Evolutionary conservation across 129 eudicot species (phyloP), one percentile per base, ranked within the genome.

Genomic region (Kitagawia praeruptora): DNA sequence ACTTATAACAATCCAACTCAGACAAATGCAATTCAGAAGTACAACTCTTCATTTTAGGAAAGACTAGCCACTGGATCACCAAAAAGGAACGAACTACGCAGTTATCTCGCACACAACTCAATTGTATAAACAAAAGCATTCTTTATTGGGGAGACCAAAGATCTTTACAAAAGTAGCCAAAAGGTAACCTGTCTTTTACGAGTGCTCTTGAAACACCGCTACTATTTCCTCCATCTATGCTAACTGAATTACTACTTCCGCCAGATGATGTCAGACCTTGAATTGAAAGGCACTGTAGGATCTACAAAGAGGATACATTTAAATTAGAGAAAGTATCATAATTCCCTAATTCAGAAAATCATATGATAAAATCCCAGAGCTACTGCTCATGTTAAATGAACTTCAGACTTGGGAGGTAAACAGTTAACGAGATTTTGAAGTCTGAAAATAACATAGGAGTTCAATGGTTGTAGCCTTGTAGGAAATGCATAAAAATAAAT

Each of bases 211-310:
- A 95, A 39, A 84, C 98, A 69, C 98, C 98, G 58, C 98, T 95
- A 47, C 97, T 92, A 81, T 87, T 91, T 81, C 90, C 92, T 69
- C 97, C 98, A 76, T 88, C 98, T 54, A 85, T 88, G 25, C 85
- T 86, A 61, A 85, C 91, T 21, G 93, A 83, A 78, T 74, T 74
- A 74, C 97, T 80, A 75, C 98, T 89, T 63, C 98, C 98, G 45
- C 98, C 98, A 19, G 98, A 95, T 81, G 98, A 95, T 63, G 94
- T 86, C 81, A 92, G 81, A 75, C 98, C 97, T 89, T 92, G 98
- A 79, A 87, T 85, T 16, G 98, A 83, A 78, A 95, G 97, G 77
- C 90, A 83, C 82, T 90, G 96, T 83, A 95, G 89, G 69, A 95
- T 95, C 98, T 95, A 81, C 73, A 75, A 41, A 80, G 83, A 75